Base-by-base conservation (phyloP, 202 grass and related monocot species). In the Alloteropsis angusta region DNA sequence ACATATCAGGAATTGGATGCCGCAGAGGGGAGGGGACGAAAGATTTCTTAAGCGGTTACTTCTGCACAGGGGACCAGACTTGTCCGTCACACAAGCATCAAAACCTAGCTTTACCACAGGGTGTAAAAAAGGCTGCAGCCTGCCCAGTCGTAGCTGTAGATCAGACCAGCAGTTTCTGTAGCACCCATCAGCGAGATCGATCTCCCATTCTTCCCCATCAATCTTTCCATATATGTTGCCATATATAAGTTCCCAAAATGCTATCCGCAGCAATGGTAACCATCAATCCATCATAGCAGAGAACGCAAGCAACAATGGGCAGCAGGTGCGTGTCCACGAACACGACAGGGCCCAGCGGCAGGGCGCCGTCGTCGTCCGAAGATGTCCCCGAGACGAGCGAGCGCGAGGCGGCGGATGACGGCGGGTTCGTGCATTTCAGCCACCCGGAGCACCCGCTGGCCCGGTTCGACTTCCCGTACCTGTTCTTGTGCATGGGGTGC, bases 401-500 rank as follows among this genome's bases (percentile, higher is more conserved):
- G 46, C 68, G n/a, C 19, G 79, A 53, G 45, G 39, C 23, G 22
- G 77, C 26, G 0, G 74, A 67, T 7, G 5, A 26, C 23, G 77
- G 58, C 54, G 86, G 83, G 56, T 70, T 97, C 36, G 43, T 85
- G 64, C 95, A 97, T 45, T 97, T 97, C 68, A 83, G 87, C 71
- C 95, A 94, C 85, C 95, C 85, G 52, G 88, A 94, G 70, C 95
- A 97, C 78, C 81, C 71, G 32, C 81, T 97, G 2, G 68, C 78
- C 2, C 89, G 59, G 50, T 77, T 92, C 71, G 84, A 87, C 65
- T 75, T 86, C 34, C 94, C 95, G 6, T 94, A 92, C 76, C 82
- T 94, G 4, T 97, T 94, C 85, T 79, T 77, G 50, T 97, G 91
- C 85, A 90, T 92, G 87, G 95, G 85, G 0, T 97, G 95, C 91